Percentiles rank a stretch among this genome's conserved stretches.
These are phyloP conservation scores for Heterobasidion irregulare DNA, from an alignment of 1,284 basidiomycete genomes.

Conservation along the genomic window DNA sequence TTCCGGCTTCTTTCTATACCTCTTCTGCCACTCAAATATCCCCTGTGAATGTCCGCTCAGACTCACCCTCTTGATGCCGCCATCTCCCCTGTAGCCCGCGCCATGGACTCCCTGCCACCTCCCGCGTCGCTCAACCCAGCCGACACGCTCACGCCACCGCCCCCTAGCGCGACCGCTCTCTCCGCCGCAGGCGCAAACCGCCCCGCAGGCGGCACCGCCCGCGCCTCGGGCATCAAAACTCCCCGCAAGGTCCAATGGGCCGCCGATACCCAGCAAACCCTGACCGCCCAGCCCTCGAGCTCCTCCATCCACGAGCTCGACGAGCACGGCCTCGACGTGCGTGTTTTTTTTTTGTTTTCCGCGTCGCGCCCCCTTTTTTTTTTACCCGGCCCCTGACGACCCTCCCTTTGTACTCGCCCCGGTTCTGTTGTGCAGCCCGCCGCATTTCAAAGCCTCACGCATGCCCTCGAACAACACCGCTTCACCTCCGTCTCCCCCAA, in stretches of 20 bases:
- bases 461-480: constrained; percentile 31
- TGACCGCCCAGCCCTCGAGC: constrained; percentile 7
- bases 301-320: constrained; percentile 29
- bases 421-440: constrained; percentile 33
- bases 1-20: neutral
- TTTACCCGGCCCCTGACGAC: neutral
- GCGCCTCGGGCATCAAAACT: constrained; percentile 24
- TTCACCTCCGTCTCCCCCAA: constrained; percentile 14
- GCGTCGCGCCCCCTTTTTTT: too few species aligned
- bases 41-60: neutral
- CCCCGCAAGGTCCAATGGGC: constrained; percentile 44
- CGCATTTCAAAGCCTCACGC: constrained; percentile 40
- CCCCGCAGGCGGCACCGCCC: neutral
- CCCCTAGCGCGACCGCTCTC: neutral
- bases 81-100: neutral
- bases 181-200: neutral
- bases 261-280: constrained; percentile 11
- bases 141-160: neutral
- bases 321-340: constrained; percentile 36
- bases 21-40: neutral
- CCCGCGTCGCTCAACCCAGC: too few species aligned
- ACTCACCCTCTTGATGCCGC: too few species aligned
- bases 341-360: constrained; percentile 13
- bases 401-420: neutral
- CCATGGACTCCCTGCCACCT: neutral